Conservation (phyloP, 2,329 filamentous ascomycete species). For the Aspergillaceae sp. region DNA sequence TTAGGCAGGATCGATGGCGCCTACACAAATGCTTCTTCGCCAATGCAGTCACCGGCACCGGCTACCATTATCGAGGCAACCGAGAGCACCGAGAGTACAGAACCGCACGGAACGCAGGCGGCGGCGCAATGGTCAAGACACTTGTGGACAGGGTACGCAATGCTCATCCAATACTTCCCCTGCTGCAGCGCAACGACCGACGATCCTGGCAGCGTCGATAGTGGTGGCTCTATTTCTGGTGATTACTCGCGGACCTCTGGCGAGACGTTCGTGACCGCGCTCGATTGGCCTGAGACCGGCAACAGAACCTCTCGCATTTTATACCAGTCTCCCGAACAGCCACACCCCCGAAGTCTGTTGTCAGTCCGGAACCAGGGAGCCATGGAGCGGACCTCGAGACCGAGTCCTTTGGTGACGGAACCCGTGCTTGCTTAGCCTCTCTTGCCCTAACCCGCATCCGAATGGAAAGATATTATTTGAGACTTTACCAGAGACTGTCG, state of each 20-base stretch:
- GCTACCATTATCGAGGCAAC: neutral
- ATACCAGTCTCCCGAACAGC: neutral
- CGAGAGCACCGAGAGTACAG: too few relatives aligned
- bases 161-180: slow-evolving; percentile 1
- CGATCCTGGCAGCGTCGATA: neutral
- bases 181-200: slow-evolving; percentile 4
- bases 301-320: neutral
- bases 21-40: neutral
- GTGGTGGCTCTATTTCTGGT: neutral
- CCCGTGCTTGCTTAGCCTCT: slow-evolving; percentile 2
- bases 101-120: neutral
- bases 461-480: too few relatives aligned
- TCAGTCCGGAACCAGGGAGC: neutral
- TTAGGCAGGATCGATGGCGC: neutral
- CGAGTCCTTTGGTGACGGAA: neutral
- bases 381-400: neutral
- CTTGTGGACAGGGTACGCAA: neutral
- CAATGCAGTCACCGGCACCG: neutral
- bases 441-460: too few relatives aligned
- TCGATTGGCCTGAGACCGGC: slow-evolving; percentile 1
- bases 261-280: slow-evolving; percentile 11
- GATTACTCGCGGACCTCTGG: slow-evolving; percentile 6
- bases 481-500: too few relatives aligned
- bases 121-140: neutral
- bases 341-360: neutral